phyloP scores from a whole-genome alignment of 192 early-diverging fungal species.

The Entomortierella chlamydospora region DNA sequence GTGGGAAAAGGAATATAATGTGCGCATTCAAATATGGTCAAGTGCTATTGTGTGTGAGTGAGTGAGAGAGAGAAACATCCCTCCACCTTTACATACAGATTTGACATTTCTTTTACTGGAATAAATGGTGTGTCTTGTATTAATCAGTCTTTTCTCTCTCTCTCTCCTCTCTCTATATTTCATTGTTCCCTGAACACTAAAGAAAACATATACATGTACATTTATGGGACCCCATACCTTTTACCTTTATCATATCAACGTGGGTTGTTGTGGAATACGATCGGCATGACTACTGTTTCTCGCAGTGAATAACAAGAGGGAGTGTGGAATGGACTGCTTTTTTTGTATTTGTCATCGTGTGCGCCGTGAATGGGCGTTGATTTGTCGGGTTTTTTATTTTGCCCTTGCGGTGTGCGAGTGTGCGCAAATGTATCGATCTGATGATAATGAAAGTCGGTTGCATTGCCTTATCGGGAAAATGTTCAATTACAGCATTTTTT shows the following conservation, averaged over 20 bases:
- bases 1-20: neutral
- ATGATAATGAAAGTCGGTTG: no score
- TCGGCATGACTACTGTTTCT: neutral
- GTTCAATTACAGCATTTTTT: neutral
- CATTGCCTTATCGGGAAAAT: neutral
- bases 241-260: neutral
- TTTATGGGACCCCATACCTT: neutral
- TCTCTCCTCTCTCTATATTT: conserved; percentile 8
- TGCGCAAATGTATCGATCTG: no score
- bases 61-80: neutral
- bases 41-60: no score
- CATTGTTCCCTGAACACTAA: neutral
- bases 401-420: neutral
- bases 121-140: conserved; percentile 13
- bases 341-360: conserved; percentile 14
- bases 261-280: neutral
- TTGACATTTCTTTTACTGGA: no score
- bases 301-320: no score
- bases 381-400: conserved; percentile 14
- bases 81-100: neutral
- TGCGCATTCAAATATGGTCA: neutral
- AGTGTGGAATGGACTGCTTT: neutral
- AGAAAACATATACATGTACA: neutral
- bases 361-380: neutral
- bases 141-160: conserved; percentile 13